Percentiles rank a stretch among this genome's conserved stretches.
Conservation (phyloP, 2,329 filamentous ascomycete genomes). For the Byssothecium circinans region DNA sequence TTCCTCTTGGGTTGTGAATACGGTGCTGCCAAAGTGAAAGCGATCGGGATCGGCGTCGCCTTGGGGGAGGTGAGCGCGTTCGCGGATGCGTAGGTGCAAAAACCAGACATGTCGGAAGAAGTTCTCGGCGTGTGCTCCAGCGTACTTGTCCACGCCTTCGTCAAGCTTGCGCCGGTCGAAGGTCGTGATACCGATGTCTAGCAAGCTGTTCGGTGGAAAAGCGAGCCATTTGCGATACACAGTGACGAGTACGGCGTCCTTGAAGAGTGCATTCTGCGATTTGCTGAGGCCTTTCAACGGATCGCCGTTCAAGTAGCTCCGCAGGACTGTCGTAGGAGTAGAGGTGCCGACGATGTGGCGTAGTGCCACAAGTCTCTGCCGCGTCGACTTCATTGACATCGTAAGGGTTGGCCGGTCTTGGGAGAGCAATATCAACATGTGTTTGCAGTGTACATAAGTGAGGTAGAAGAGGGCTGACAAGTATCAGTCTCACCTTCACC, state of each 20-base stretch:
- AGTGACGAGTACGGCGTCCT: constrained; percentile 17
- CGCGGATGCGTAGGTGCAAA: constrained; percentile 16
- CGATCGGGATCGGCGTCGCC: constrained; percentile 2
- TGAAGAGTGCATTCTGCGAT: background rate
- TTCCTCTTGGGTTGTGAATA: constrained; percentile 11
- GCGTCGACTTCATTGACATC: background rate
- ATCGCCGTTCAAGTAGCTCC: constrained; percentile 7
- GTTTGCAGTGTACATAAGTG: background rate
- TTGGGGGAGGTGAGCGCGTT: constrained; percentile 12
- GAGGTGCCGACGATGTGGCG: background rate
- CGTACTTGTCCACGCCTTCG: background rate
- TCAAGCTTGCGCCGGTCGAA: constrained; percentile 9
- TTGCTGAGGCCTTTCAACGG: background rate
- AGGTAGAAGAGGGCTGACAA: no score
- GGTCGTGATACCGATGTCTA: constrained; percentile 20
- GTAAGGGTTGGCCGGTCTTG: background rate
- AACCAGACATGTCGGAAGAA: constrained; percentile 15
- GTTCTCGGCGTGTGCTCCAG: constrained; percentile 18
- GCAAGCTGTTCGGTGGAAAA: constrained; percentile 10
- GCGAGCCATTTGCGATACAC: constrained; percentile 14
- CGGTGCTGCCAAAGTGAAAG: constrained; percentile 20
- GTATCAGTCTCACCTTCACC: no score
- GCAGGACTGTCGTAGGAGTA: constrained; percentile 1
- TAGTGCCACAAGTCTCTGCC: background rate
- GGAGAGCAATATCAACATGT: no score